Percentiles rank a stretch among this genome's conserved stretches.
These are phyloP conservation scores for Glycyrrhiza uralensis DNA, from an alignment of 306 rosid genomes.

Conservation along the genomic window DNA sequence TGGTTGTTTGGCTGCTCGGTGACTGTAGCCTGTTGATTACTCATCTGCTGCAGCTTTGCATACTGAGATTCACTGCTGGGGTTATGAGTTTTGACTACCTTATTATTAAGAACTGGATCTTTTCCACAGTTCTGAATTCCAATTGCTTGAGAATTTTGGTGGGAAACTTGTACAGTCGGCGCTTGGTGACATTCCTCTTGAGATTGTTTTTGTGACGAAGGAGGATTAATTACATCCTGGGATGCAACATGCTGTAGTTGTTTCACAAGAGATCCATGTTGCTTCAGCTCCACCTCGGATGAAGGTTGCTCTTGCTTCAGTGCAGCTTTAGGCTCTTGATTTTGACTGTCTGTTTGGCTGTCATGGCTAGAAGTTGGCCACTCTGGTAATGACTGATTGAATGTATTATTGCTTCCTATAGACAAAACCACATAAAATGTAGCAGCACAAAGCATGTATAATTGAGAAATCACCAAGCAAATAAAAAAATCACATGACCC, in stretches of 20 bases:
- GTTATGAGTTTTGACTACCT: conserved; percentile 43
- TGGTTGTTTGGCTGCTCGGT: conserved; percentile 56
- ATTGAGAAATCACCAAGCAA: conserved; percentile 5
- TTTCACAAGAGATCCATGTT: conserved; percentile 37
- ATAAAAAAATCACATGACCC: background rate
- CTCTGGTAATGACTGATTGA: conserved; percentile 48
- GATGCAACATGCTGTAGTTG: conserved; percentile 46
- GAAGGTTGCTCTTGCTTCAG: conserved; percentile 49
- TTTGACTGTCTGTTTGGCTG: conserved; percentile 40
- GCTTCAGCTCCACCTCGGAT: conserved; percentile 55
- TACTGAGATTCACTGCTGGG: conserved; percentile 66
- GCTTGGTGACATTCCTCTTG: conserved; percentile 50
- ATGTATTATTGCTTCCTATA: conserved; percentile 47
- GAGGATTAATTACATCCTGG: conserved; percentile 38
- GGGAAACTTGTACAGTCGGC: conserved; percentile 39
- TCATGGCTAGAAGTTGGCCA: conserved; percentile 33
- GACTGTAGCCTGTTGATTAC: conserved; percentile 75
- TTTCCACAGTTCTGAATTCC: conserved; percentile 47
- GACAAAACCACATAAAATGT: conserved; percentile 35
- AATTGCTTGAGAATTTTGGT: conserved; percentile 48
- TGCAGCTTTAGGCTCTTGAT: conserved; percentile 41
- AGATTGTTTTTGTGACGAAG: conserved; percentile 49
- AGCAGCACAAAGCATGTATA: conserved; percentile 1
- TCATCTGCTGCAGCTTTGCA: conserved; percentile 76
- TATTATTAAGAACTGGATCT: conserved; percentile 34